Base-by-base conservation (phyloP, 495 filamentous ascomycete genomes). In the Penicillium crystallinum region DNA sequence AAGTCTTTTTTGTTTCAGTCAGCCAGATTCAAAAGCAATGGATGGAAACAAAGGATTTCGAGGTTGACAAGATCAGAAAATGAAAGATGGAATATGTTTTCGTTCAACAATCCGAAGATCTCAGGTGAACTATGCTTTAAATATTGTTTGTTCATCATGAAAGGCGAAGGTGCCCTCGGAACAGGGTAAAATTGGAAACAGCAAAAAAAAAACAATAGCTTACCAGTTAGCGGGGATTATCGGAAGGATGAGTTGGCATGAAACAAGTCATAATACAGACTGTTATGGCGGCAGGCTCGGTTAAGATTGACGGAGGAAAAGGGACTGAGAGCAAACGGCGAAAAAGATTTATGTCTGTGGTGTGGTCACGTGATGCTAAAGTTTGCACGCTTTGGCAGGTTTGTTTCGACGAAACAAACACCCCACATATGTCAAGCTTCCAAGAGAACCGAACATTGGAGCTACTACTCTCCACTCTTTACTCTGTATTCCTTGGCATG, bases 111-210 rank as follows among this genome's bases (percentile, higher is more conserved):
- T 69, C 69, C 66, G 66, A 69, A 74, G 71, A 76, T 62, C 62
- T 74, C 72, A 75, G 72, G 63, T 77, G 73, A 77, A 77, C 73
- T 77, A 77, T 75, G 72, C 73, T 73, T 74, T 63, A 57, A 53
- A 62, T 59, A 65, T 65, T 62, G 40, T 64, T 66, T 71, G 67
- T 59, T 77, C 73, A 77, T 77, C 73, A 76, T 68, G 30, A 48
- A 46, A 38, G 45, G 33, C 34, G 10, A 18, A 23, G 33, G 8
- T 31, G 22, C 14, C 46, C 34, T 35, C 11, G n/a, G 31, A 36
- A 39, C 55, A 57, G 38, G n/a, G n/a, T n/a, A n/a, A n/a, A n/a
- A n/a, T n/a, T 41, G 53, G 17, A 19, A 21, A 36, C n/a, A 8
- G 21, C 23, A 46, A 8, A 30, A 25, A 43, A 35, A 17, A 38